Percentiles rank a stretch among this genome's conserved stretches.
These are phyloP conservation scores for Endothia cerciana DNA, from an alignment of 2,329 filamentous ascomycete species.

Conservation along the genomic window DNA sequence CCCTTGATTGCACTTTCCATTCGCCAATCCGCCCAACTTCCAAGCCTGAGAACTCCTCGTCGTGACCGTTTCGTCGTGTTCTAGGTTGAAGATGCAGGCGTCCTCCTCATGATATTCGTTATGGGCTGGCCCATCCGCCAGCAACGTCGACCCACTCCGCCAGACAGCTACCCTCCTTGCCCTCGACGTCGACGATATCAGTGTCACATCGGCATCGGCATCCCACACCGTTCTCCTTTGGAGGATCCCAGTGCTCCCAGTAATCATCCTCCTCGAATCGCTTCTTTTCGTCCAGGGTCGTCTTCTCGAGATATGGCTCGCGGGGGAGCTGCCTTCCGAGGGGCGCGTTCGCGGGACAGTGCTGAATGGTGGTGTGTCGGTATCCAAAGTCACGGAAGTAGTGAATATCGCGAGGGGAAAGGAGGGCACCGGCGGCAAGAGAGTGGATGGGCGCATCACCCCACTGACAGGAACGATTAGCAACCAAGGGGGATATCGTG, in stretches of 20 bases:
- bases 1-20: background rate
- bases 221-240: constrained; percentile 94
- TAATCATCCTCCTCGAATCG: constrained; percentile 93
- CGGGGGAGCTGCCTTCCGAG: constrained; percentile 76
- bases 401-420: constrained; percentile 83
- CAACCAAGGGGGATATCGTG: background rate
- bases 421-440: constrained; percentile 86
- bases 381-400: constrained; percentile 99
- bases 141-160: constrained; percentile 97
- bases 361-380: constrained; percentile 97
- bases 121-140: constrained; percentile 78
- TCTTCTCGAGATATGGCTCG: constrained; percentile 79
- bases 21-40: constrained; percentile 12
- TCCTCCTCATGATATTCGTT: constrained; percentile 17
- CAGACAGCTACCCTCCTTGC: constrained; percentile 93
- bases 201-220: constrained; percentile 97
- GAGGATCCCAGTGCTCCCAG: constrained; percentile 85
- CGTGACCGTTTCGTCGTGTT: constrained; percentile 19
- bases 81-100: constrained; percentile 2
- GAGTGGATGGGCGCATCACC: constrained; percentile 98
- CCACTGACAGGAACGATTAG: constrained; percentile 68
- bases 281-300: constrained; percentile 79
- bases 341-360: constrained; percentile 95
- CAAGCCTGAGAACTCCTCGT: constrained; percentile 12
- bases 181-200: constrained; percentile 96